Evolutionary conservation across 2,329 filamentous ascomycete species (phyloP).

Genomic region (Claviceps citrina): DNA sequence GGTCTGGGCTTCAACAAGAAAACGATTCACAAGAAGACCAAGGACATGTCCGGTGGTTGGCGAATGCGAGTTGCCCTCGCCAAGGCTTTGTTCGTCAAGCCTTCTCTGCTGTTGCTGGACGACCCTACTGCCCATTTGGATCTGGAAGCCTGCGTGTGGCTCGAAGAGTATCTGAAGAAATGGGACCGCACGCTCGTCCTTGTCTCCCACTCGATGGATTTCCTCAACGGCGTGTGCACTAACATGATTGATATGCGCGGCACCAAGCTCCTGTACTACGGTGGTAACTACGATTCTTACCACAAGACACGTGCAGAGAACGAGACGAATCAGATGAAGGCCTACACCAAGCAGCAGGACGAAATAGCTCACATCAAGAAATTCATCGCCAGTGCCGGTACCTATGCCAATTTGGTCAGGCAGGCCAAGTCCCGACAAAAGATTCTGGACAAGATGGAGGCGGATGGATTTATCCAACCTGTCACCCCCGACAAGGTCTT

Average conservation of each 20-base stretch:
- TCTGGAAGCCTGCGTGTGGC: slow-evolving; percentile 97
- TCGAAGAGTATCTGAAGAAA: slow-evolving; percentile 99
- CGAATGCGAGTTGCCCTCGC: slow-evolving; percentile 96
- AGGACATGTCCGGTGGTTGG: slow-evolving; percentile 99
- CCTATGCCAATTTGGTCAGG: slow-evolving; percentile 95
- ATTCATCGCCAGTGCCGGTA: slow-evolving; percentile 98
- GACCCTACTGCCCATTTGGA: slow-evolving; percentile 99
- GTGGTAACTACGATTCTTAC: slow-evolving; percentile 99
- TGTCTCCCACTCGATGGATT: slow-evolving; percentile 96
- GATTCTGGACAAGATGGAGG: slow-evolving; percentile 99
- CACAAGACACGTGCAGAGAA: slow-evolving; percentile 86
- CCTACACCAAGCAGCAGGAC: slow-evolving; percentile 97
- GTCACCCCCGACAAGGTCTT: slow-evolving; percentile 77
- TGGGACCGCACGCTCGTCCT: slow-evolving; percentile 95
- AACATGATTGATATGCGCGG: slow-evolving; percentile 97
- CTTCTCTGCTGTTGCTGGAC: slow-evolving; percentile 85
- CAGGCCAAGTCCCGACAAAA: slow-evolving; percentile 99
- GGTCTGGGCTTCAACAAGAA: slow-evolving; percentile 98
- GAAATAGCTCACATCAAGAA: slow-evolving; percentile 99
- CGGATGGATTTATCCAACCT: slow-evolving; percentile 93
- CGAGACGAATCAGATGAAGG: slow-evolving; percentile 97
- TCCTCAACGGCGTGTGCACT: slow-evolving; percentile 95
- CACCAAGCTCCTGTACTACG: slow-evolving; percentile 86
- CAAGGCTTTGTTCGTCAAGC: slow-evolving; percentile 97
- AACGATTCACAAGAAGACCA: slow-evolving; percentile 98